Percentiles rank a stretch among this genome's conserved stretches.
These are phyloP conservation scores for Ormosia emarginata DNA, from an alignment of 306 rosid species.

Conservation along the genomic window DNA sequence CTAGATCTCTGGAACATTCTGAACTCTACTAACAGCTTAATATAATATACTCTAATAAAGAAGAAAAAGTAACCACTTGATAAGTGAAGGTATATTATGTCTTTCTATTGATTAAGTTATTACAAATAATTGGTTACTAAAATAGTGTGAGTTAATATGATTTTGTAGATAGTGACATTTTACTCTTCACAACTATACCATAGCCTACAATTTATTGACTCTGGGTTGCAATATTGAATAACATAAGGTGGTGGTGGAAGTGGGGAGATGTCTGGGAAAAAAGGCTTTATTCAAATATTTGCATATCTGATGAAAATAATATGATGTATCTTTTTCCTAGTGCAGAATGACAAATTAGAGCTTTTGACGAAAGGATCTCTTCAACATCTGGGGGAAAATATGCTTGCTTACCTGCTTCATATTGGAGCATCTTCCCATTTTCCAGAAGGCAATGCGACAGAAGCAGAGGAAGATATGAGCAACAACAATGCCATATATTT, in stretches of 20 bases:
- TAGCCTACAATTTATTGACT: background rate
- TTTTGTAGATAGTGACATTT: background rate
- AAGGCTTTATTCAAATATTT: background rate
- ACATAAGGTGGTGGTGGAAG: background rate
- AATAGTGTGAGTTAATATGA: background rate
- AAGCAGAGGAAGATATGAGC: constrained; percentile 42
- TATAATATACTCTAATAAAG: too few relatives aligned
- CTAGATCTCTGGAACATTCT: too few relatives aligned
- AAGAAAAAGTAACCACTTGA: background rate
- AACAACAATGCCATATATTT: constrained; percentile 58
- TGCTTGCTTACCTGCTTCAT: constrained; percentile 91
- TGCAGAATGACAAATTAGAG: constrained; percentile 91
- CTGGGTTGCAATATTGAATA: background rate
- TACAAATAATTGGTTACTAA: background rate
- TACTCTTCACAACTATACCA: background rate
- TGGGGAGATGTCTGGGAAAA: background rate
- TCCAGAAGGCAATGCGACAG: constrained; percentile 49
- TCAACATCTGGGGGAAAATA: constrained; percentile 98
- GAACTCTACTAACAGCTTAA: too few relatives aligned
- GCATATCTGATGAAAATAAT: background rate
- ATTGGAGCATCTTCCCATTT: constrained; percentile 64
- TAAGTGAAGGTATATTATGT: background rate
- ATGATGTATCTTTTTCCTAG: constrained; percentile 2
- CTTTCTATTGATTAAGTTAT: background rate
- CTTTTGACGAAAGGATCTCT: constrained; percentile 83